Evolutionary conservation across 2,329 filamentous ascomycete species (phyloP).

Genomic region (Remersonia thermophila): DNA sequence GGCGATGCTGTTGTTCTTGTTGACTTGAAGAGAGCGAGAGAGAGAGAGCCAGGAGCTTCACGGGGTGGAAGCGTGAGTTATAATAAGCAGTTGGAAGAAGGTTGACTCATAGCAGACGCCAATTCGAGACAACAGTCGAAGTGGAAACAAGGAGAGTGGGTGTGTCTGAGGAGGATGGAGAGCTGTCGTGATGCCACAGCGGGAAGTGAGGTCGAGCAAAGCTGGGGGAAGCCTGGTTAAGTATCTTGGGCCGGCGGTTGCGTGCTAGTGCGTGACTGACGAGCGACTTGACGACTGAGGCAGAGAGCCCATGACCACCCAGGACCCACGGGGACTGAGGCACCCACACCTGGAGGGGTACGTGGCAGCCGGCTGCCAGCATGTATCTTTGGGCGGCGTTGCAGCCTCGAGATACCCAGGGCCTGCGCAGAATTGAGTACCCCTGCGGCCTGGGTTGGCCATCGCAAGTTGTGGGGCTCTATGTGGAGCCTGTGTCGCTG

Average conservation of each 20-base stretch:
- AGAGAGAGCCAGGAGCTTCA: conserved; percentile 8
- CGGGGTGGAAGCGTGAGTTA: conserved; percentile 10
- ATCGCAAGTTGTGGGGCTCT: conserved; percentile 6
- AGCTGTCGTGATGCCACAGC: conserved; percentile 12
- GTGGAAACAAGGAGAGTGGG: conserved; percentile 12
- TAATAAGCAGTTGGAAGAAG: conserved; percentile 12
- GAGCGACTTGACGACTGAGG: conserved; percentile 10
- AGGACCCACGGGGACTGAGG: conserved; percentile 16
- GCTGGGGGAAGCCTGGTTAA: conserved; percentile 17
- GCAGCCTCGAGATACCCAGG: too few relatives aligned
- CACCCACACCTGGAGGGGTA: conserved; percentile 12
- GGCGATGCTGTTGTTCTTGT: conserved; percentile 7
- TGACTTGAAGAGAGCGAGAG: too few relatives aligned
- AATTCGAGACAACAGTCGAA: conserved; percentile 8
- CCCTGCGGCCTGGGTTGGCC: conserved; percentile 2
- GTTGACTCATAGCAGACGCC: conserved; percentile 16
- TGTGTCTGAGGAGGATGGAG: conserved; percentile 13
- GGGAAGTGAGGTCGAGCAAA: conserved; percentile 13
- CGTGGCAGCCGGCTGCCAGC: not conserved
- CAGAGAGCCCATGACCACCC: conserved; percentile 19
- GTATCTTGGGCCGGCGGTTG: conserved; percentile 15
- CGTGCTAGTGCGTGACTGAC: conserved; percentile 9
- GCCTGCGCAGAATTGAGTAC: conserved; percentile 10
- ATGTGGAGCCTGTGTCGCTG: conserved; percentile 12
- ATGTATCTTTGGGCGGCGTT: too few relatives aligned